Conservation (phyloP, 2,329 filamentous ascomycete species). For the Arthrobotrys pseudoclavata region DNA sequence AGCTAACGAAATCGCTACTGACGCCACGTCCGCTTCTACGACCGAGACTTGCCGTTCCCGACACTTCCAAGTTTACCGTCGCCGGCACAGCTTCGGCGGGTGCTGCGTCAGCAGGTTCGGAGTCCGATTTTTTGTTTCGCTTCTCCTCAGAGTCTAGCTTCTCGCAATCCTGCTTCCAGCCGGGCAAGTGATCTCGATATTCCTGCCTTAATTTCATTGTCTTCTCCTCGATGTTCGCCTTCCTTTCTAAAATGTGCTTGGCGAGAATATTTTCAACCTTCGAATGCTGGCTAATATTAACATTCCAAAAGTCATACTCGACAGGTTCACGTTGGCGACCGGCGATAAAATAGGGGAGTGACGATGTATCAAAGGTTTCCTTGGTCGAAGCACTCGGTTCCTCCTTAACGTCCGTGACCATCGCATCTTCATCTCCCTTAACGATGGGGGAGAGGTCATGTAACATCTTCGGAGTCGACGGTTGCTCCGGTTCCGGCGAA, state of each 20-base stretch:
- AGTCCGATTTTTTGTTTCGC: conserved; percentile 63
- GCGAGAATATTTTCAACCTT: conserved; percentile 61
- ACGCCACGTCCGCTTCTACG: conserved; percentile 62
- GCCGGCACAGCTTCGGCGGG: conserved; percentile 57
- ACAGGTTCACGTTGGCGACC: conserved; percentile 61
- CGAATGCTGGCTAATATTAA: conserved; percentile 60
- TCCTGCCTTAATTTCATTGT: conserved; percentile 61
- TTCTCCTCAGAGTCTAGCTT: conserved; percentile 63
- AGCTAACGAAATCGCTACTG: conserved; percentile 62
- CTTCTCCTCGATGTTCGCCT: conserved; percentile 54
- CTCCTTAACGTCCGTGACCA: conserved; percentile 58
- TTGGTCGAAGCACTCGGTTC: conserved; percentile 30
- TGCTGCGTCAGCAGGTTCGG: conserved; percentile 61
- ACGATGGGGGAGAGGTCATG: conserved; percentile 56
- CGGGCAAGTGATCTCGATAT: conserved; percentile 60
- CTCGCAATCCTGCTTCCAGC: conserved; percentile 61
- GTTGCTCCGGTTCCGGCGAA: conserved; percentile 59
- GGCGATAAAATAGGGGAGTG: conserved; percentile 61
- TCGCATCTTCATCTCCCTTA: conserved; percentile 61
- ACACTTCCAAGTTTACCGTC: conserved; percentile 56
- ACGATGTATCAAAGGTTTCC: conserved; percentile 41
- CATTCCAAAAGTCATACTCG: conserved; percentile 62
- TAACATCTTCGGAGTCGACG: conserved; percentile 39
- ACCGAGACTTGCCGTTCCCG: conserved; percentile 59
- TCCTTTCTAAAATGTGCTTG: conserved; percentile 49